Percentiles rank a stretch among this genome's conserved stretches.
Evolutionary conservation across 1,284 basidiomycete genomes (phyloP).

Genomic region (Prillingera fragicola): DNA sequence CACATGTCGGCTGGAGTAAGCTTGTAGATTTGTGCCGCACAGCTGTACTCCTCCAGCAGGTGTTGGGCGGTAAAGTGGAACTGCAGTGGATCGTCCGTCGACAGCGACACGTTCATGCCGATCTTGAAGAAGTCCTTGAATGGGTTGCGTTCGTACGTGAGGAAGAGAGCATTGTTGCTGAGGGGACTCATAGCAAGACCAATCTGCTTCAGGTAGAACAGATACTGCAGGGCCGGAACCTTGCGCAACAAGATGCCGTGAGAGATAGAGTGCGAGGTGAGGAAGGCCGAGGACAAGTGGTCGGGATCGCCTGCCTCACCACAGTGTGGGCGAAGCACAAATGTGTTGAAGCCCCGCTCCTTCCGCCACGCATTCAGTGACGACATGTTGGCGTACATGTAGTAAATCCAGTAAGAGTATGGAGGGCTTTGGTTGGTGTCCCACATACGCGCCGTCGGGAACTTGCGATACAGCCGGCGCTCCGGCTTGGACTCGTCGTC

Average conservation of each 20-base stretch:
- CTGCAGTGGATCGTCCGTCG: constrained; percentile 63
- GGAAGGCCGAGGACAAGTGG: constrained; percentile 90
- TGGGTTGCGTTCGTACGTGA: constrained; percentile 93
- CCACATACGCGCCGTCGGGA: constrained; percentile 90
- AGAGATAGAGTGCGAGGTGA: constrained; percentile 96
- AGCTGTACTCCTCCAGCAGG: constrained; percentile 92
- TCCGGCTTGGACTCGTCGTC: constrained; percentile 97
- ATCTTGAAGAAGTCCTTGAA: constrained; percentile 95
- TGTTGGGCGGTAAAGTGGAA: constrained; percentile 97
- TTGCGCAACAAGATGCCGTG: constrained; percentile 97
- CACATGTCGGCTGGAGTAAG: constrained; percentile 64
- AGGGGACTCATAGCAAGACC: constrained; percentile 97
- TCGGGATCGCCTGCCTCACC: constrained; percentile 99
- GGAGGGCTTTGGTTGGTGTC: constrained; percentile 83
- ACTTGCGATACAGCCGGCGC: constrained; percentile 86
- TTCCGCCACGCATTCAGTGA: constrained; percentile 90
- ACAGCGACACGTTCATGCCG: constrained; percentile 92
- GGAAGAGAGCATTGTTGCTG: constrained; percentile 94
- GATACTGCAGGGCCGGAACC: constrained; percentile 80
- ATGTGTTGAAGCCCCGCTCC: constrained; percentile 85
- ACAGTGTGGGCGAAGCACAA: constrained; percentile 93
- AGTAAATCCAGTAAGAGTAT: constrained; percentile 95
- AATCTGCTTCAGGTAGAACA: constrained; percentile 95
- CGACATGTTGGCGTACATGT: constrained; percentile 95
- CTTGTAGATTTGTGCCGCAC: constrained; percentile 95